phyloP scores from a whole-genome alignment of 495 filamentous ascomycete species.

The Clavariopsis aquatica region DNA sequence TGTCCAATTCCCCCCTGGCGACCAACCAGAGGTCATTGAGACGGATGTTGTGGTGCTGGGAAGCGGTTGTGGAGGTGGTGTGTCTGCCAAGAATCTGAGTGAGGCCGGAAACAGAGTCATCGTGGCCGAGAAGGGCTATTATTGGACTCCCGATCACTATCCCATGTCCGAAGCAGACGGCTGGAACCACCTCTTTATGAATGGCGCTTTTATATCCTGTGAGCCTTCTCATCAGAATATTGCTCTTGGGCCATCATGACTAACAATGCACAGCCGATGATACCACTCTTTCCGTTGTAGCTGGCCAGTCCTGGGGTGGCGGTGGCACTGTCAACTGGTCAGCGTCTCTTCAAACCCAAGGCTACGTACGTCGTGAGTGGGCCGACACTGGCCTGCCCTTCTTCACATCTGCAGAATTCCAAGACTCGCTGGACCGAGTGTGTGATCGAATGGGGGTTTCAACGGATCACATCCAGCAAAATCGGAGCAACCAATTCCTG shows the following conservation, averaged over 20 bases:
- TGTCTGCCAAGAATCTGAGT: conserved; percentile 77
- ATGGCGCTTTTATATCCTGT: conserved; percentile 30
- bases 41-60: conserved; percentile 85
- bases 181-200: conserved; percentile 59
- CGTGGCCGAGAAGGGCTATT: conserved; percentile 79
- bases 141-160: conserved; percentile 69
- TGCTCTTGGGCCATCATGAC: too few species aligned
- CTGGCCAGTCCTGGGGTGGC: conserved; percentile 79
- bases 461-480: conserved; percentile 66
- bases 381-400: conserved; percentile 70
- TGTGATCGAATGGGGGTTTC: conserved; percentile 79
- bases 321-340: conserved; percentile 90
- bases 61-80: conserved; percentile 83
- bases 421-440: conserved; percentile 71
- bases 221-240: too few species aligned
- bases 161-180: conserved; percentile 67
- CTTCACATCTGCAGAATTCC: conserved; percentile 74
- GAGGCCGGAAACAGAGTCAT: conserved; percentile 72
- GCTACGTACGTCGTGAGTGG: conserved; percentile 82
- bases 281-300: conserved; percentile 59
- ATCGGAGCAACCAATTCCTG: conserved; percentile 64
- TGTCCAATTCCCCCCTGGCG: conserved; percentile 52
- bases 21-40: conserved; percentile 59
- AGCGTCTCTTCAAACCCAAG: conserved; percentile 78
- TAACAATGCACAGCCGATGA: too few species aligned